phyloP scores from a whole-genome alignment of 768 basidiomycete species.

The Hygrocybe punicea region DNA sequence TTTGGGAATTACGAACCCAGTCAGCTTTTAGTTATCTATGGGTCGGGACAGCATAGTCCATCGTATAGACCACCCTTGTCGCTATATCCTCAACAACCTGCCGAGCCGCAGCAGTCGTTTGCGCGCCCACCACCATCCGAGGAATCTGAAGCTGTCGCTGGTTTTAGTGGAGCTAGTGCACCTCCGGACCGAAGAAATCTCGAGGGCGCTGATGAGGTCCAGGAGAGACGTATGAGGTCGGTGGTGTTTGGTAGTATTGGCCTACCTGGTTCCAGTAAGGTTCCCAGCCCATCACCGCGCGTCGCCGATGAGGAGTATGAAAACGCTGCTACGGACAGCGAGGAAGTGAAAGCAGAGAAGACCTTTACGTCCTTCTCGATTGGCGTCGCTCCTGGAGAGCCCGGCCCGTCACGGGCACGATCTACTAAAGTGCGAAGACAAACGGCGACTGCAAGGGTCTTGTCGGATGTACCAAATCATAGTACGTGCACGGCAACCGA shows the following conservation, averaged over 20 bases:
- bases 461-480: background rate
- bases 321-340: background rate
- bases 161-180: too few species aligned
- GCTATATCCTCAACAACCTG: background rate
- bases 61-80: background rate
- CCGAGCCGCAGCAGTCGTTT: background rate
- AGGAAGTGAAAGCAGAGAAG: constrained; percentile 13
- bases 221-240: background rate
- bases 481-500: constrained; percentile 1
- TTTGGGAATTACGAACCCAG: background rate
- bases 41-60: background rate
- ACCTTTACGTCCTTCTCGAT: constrained; percentile 42
- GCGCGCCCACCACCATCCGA: background rate
- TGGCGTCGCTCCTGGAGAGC: constrained; percentile 35
- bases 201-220: background rate
- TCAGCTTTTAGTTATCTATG: background rate
- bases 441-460: constrained; percentile 3
- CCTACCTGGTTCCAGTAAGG: constrained; percentile 1
- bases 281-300: background rate
- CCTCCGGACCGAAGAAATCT: background rate
- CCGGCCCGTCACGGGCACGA: constrained; percentile 30
- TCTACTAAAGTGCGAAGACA: constrained; percentile 27
- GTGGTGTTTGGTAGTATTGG: constrained; percentile 7
- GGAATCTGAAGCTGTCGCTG: background rate
- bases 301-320: background rate